phyloP scores from a whole-genome alignment of 306 rosid genomes.

The Betula pendula region DNA sequence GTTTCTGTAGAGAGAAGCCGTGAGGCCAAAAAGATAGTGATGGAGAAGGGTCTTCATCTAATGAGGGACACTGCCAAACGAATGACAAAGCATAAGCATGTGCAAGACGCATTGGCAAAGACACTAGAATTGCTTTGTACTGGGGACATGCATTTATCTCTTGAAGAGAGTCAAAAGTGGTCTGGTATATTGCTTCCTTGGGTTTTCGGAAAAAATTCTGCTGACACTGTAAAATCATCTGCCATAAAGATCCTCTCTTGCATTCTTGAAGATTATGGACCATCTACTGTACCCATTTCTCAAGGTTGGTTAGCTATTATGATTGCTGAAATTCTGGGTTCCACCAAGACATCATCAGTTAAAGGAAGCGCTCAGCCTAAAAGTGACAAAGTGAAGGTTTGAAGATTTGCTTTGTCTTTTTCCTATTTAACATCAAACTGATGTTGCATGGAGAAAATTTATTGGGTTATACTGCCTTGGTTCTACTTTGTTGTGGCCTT shows the following conservation, averaged over 20 bases:
- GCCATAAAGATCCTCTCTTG: slow-evolving; percentile 74
- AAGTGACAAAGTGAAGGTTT: slow-evolving; percentile 78
- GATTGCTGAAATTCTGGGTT: slow-evolving; percentile 57
- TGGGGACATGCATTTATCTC: slow-evolving; percentile 69
- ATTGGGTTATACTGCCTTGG: slow-evolving; percentile 25
- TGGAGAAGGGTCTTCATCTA: slow-evolving; percentile 84
- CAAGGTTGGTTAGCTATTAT: slow-evolving; percentile 90
- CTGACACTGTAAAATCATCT: slow-evolving; percentile 62
- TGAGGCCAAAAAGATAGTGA: slow-evolving; percentile 59
- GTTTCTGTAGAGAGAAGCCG: slow-evolving; percentile 79
- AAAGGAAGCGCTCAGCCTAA: slow-evolving; percentile 63
- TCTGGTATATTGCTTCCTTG: slow-evolving; percentile 83
- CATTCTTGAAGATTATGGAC: slow-evolving; percentile 78
- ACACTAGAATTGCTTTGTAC: slow-evolving; percentile 72
- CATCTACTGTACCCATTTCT: slow-evolving; percentile 68
- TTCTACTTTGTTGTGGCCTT: slow-evolving; percentile 25
- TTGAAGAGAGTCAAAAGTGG: slow-evolving; percentile 90
- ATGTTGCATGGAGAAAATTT: not conserved
- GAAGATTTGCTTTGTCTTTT: slow-evolving; percentile 17
- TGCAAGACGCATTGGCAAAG: slow-evolving; percentile 82
- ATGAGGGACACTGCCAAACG: slow-evolving; percentile 80
- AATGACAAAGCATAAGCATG: slow-evolving; percentile 61
- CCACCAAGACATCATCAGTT: slow-evolving; percentile 54
- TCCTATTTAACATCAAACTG: slow-evolving; percentile 4
- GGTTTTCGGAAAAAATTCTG: slow-evolving; percentile 73